Evolutionary conservation across 768 basidiomycete genomes (phyloP), one percentile per base, ranked within the genome.

Genomic region (Tulasnella sp.): DNA sequence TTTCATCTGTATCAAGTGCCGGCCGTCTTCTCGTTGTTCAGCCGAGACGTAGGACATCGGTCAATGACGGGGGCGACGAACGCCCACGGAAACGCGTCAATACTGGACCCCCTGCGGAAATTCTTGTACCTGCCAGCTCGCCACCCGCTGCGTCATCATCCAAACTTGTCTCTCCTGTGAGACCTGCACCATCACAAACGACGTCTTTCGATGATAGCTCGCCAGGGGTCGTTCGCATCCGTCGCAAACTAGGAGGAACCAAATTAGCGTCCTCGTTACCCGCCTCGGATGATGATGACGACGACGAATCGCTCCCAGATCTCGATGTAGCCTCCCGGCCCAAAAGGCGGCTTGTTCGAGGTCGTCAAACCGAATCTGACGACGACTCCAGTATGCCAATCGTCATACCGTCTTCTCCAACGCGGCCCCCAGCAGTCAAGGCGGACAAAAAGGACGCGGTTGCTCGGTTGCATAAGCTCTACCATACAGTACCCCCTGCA

Each of bases 51-150:
- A 69, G 72, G 53, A 63, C 71, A 42, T 73, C 72, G 17, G 70
- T 72, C 48, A 69, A 73, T 52, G 77, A 79, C 38, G 72, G 66
- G 55, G 58, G 49, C 42, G 67, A 67, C 61, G 79, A 82, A 21
- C 79, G 79, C 41, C 86, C 86, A 51, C 81, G 82, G 61, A 89
- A 89, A 73, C 81, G 81, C 65, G 66, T 80, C 42, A 83, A 87
- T 68, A 59, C 58, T 50, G 58, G 58, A 19, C 24, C 55, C 3
- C 30, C 43, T 15, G 43, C 75, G 74, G 61, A 83, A 82, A 27
- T 70, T 71, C 51, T 70, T 73, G 74, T 67, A 61, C 72, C 56
- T 70, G 69, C 34, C 65, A 64, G 23, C 63, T 67, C 29, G 49
- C 62, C 24, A 60, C 60, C 53, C 30, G 61, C 23, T 58, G 56